These are phyloP conservation scores for Phytopythium oedochilum DNA, from an alignment of 352 stramenopile genomes.

Conservation along the genomic window DNA sequence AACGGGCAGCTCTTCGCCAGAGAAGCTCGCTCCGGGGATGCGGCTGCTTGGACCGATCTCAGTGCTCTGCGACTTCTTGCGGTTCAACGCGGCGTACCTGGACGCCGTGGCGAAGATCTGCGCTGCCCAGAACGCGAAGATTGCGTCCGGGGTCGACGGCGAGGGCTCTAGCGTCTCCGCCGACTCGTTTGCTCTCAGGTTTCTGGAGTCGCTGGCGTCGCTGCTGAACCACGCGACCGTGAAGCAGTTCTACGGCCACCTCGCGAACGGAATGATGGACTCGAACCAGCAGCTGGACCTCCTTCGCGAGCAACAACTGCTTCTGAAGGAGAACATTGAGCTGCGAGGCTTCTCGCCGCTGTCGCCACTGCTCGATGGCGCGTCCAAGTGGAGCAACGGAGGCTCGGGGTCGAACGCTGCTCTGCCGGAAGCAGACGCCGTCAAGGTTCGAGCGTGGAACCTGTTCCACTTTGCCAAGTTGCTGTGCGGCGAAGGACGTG, in stretches of 20 bases:
- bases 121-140: conserved; percentile 11
- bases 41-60: conserved; percentile 50
- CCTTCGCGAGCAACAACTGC: conserved; percentile 32
- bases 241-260: conserved; percentile 29
- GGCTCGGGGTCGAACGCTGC: background rate
- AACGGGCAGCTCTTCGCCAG: conserved; percentile 14
- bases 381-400: conserved; percentile 13
- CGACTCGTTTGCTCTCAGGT: conserved; percentile 26
- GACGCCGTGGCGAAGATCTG: conserved; percentile 27
- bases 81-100: conserved; percentile 38
- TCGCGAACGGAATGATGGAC: conserved; percentile 15
- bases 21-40: conserved; percentile 15
- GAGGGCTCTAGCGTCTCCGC: background rate
- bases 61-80: conserved; percentile 68
- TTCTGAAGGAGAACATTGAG: conserved; percentile 73
- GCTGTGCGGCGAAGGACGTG: conserved; percentile 49
- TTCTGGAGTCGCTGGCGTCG: conserved; percentile 41
- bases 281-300: conserved; percentile 14
- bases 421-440: conserved; percentile 37
- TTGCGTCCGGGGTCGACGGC: conserved; percentile 14
- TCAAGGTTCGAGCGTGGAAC: conserved; percentile 58
- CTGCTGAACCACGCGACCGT: conserved; percentile 53
- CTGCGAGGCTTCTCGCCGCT: conserved; percentile 65
- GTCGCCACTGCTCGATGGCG: conserved; percentile 17
- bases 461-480: conserved; percentile 52